These are phyloP conservation scores for Mariannaea elegans DNA, from an alignment of 2,329 filamentous ascomycete genomes.

Conservation along the genomic window DNA sequence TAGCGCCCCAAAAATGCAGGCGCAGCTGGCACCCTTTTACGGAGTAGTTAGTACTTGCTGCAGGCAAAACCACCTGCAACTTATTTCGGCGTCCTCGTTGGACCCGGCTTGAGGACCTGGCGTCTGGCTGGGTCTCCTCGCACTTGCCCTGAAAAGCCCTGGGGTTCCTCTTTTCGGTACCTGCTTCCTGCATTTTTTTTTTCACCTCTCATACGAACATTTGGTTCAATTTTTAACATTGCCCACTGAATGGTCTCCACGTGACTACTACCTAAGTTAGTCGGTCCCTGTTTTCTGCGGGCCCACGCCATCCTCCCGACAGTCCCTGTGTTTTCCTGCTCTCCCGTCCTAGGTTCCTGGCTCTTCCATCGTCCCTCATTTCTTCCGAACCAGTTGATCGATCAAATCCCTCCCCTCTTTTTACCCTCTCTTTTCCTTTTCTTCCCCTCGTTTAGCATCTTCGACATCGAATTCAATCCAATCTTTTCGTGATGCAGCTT, in stretches of 20 bases:
- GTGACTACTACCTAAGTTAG: constrained; percentile 4
- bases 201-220: too few species aligned
- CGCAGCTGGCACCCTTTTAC: too few species aligned
- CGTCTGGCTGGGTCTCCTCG: neutral
- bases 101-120: neutral
- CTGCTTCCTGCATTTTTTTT: neutral
- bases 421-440: neutral
- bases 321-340: constrained; percentile 22
- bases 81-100: neutral
- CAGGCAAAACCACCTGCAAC: neutral
- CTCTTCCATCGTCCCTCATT: constrained; percentile 15
- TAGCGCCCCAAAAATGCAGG: too few species aligned
- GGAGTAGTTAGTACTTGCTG: too few species aligned
- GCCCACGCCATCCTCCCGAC: constrained; percentile 25
- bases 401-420: constrained; percentile 16
- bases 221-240: constrained; percentile 25
- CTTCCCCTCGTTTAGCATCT: constrained; percentile 6
- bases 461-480: constrained; percentile 7
- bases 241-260: too few species aligned
- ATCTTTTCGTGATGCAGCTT: constrained; percentile 35
- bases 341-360: constrained; percentile 12
- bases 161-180: neutral
- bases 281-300: constrained; percentile 31
- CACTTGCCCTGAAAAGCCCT: neutral
- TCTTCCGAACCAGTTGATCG: constrained; percentile 24